Base-by-base conservation (phyloP, 495 filamentous ascomycete species). In the Podospora bellae-mahoneyi region DNA sequence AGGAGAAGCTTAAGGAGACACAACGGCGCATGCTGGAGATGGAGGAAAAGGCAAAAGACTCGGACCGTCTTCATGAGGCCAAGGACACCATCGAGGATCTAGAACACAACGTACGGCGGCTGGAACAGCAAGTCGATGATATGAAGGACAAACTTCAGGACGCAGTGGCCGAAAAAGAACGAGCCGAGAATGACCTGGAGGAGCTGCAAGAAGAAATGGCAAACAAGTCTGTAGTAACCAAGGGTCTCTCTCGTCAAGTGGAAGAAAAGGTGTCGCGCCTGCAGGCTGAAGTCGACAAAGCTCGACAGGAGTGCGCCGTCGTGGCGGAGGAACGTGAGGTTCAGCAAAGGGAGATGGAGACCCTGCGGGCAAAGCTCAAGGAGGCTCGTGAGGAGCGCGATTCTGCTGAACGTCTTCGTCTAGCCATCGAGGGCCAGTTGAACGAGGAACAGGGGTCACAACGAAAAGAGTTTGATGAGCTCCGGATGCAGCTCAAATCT, bases 191-290 rank as follows among this genome's bases (percentile, higher is more conserved):
- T 26, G 83, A 89, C 64, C 75, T 90, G 4, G 84, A 88, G 64
- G 83, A 93, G 75, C 77, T 95, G 20, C 89, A 89, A 62, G 89
- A 91, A 59, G 91, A 94, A 70, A 87, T 93, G 83, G 83, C 89
- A 7, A 89, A 93, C 75, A 93, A 92, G 74, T 92, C 90, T 0
- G 84, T 93, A 64, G 88, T 85, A 26, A 89, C 89, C 30, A 93
- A 89, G 74, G 90, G 89, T n/a, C 81, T 92, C 16, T 89, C 86
- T 60, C 85, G 90, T 53, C 91, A 92, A 77, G 85, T 91, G 19
- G 91, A 94, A 72, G 88, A 91, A 66, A 89, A 88, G 74, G 82
- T 85, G 3, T 79, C 83, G 66, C 86, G 85, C 62, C 80, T 94
- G 23, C 86, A 92, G 68, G 78, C 83, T 62, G 88, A 94, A 68